Evolutionary conservation across 805 yeast genomes (phyloP), one percentile per base, ranked within the genome.

Genomic region (Peterozyma toletana): DNA sequence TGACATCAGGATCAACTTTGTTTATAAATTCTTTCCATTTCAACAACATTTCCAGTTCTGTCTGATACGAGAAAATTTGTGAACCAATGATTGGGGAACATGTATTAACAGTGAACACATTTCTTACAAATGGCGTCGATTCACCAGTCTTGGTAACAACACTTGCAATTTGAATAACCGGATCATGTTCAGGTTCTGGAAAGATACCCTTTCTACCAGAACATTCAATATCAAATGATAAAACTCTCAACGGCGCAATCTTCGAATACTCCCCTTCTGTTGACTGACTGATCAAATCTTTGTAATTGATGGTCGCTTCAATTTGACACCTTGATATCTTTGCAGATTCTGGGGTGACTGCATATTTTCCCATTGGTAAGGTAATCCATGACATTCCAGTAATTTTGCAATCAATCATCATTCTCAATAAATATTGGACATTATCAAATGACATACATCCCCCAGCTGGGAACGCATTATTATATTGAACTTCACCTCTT

Each of bases 351-450:
- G 53, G 48, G 1, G 59, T 50, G 2, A 78, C 70, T 1, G 57
- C 53, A 60, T 90, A 95, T 51, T 76, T 83, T 0, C 80, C 79
- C 45, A 71, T 76, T 0, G 98, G 97, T 21, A 91, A 71, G 0
- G 96, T 85, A 27, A 95, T 72, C 99, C 99, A 93, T 21, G 95
- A 85, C 99, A 93, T 93, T 35, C 99, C 95, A 1, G 91, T 84
- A 48, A 91, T 87, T 40, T 83, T 78, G 62, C 95, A 83, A 64
- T 93, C 99, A 37, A 93, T 78, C 93, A 93, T 88, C 63, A 90
- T 68, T 53, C 99, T 72, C 47, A 95, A 63, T 33, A 88, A 68
- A 59, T 84, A 95, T 44, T 89, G 87, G 48, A 93, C 81, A 59
- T 93, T 93, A 63, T 93, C 99, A 59, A 82, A 93, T 0, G 97